Conservation (phyloP, 441 rosid genomes). For the Corymbia citriodora region DNA sequence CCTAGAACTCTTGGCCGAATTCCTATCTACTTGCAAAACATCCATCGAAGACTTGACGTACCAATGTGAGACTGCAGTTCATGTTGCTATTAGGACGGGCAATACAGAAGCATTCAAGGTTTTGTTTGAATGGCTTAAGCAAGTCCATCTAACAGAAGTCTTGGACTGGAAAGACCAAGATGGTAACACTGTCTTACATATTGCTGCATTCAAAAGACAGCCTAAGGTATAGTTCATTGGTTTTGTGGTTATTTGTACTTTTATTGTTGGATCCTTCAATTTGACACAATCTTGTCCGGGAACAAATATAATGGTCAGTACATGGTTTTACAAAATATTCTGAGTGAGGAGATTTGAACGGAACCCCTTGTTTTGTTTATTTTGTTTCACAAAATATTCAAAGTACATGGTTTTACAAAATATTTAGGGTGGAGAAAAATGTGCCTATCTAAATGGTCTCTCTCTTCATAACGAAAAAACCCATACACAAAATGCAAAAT, state of each 20-base stretch:
- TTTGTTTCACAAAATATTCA: no score
- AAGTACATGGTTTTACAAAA: no score
- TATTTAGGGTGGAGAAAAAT: no score
- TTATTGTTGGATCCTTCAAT: neutral
- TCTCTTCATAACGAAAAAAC: no score
- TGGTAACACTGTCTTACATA: neutral
- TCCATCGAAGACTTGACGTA: neutral
- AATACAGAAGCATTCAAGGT: neutral
- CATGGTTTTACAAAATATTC: no score
- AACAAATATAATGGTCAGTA: no score
- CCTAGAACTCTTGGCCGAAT: neutral
- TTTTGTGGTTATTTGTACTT: neutral
- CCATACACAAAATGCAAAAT: neutral
- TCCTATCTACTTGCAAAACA: accelerated
- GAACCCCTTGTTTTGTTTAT: no score
- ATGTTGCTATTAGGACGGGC: accelerated
- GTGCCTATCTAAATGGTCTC: neutral
- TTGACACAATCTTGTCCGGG: neutral
- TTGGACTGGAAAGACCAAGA: neutral
- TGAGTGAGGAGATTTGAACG: no score
- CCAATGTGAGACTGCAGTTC: neutral
- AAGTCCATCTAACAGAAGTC: neutral
- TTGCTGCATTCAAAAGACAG: neutral
- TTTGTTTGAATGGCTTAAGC: neutral
- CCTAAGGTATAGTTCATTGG: neutral